Evolutionary conservation across 2,329 filamentous ascomycete genomes (phyloP), one percentile per base, ranked within the genome.

Genomic region (Myrmaecium sp.): DNA sequence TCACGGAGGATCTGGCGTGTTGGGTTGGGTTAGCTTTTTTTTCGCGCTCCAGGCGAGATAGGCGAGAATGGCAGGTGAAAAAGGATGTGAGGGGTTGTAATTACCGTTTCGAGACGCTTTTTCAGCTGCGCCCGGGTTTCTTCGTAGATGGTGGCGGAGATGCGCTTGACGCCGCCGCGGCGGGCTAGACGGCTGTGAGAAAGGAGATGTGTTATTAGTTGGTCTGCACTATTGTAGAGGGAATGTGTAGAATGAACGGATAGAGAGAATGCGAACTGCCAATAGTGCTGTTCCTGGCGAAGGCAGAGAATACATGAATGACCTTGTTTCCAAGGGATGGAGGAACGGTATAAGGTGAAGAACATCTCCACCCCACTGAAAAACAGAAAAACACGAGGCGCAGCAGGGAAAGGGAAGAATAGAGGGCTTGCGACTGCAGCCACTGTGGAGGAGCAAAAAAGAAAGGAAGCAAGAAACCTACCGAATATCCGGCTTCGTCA

Each of bases 111-210:
- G 0, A 84, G 49, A 1, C 60, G 54, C 0, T 38, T 33, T 13
- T 60, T 66, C 2, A 84, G 27, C 0, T 58, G 66, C 0, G 4
- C 11, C 0, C 79, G 57, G 0, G 62, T 47, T 0, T 78, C 72
- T 0, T 70, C 58, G 39, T 84, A 84, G 3, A 83, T 73, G 0
- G 23, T 36, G 0, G 44, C 63, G 0, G 71, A 74, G 6, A 84
- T 81, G 0, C 78, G 60, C 44, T 83, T 83, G 1, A 86, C 73
- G 0, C 79, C 79, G 2, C 78, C 79, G 5, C 79, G 69, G 5
- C 79, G 67, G 1, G 79, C 79, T 0, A 86, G 51, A 21, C 78
- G 72, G 36, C 76, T 73, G 31, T 42, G n/a, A n/a, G n/a, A n/a
- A n/a, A n/a, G n/a, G 44, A 26, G 34, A 38, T 11, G 33, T 33